Percentiles rank a stretch among this genome's conserved stretches.
Conservation (phyloP, 2,329 filamentous ascomycete genomes). For the Mycocentrospora acerina region DNA sequence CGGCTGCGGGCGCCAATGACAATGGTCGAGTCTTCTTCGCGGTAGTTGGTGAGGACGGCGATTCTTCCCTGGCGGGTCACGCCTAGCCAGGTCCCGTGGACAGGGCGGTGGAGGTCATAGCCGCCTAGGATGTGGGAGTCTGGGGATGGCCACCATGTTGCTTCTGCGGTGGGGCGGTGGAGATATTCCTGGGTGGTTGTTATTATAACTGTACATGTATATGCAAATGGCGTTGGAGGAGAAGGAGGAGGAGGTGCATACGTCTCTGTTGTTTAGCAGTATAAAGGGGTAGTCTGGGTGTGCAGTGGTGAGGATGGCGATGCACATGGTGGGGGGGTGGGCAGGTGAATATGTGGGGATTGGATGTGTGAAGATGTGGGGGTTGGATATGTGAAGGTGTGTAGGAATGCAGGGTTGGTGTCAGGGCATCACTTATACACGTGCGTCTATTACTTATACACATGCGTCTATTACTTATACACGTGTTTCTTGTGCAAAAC, state of each 20-base stretch:
- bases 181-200: slow-evolving; percentile 57
- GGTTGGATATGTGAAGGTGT: no score
- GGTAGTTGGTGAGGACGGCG: slow-evolving; percentile 66
- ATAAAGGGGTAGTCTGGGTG: slow-evolving; percentile 54
- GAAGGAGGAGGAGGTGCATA: slow-evolving; percentile 16
- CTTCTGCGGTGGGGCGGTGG: slow-evolving; percentile 59
- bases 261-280: slow-evolving; percentile 54
- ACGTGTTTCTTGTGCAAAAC: slow-evolving; percentile 27
- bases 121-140: slow-evolving; percentile 60
- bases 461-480: slow-evolving; percentile 32
- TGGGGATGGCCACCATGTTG: slow-evolving; percentile 61
- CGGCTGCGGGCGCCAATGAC: slow-evolving; percentile 53
- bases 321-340: slow-evolving; percentile 52
- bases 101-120: slow-evolving; percentile 61
- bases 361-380: not conserved
- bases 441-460: no score
- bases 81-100: slow-evolving; percentile 66
- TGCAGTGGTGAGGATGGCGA: slow-evolving; percentile 51
- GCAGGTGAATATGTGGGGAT: not conserved
- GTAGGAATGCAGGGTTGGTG: no score
- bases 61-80: slow-evolving; percentile 62
- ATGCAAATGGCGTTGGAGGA: not conserved
- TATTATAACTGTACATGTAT: slow-evolving; percentile 5
- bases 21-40: slow-evolving; percentile 51
- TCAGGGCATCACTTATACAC: slow-evolving; percentile 15